Base-by-base conservation (phyloP, 495 filamentous ascomycete genomes). In the Daldinia bambusicola region DNA sequence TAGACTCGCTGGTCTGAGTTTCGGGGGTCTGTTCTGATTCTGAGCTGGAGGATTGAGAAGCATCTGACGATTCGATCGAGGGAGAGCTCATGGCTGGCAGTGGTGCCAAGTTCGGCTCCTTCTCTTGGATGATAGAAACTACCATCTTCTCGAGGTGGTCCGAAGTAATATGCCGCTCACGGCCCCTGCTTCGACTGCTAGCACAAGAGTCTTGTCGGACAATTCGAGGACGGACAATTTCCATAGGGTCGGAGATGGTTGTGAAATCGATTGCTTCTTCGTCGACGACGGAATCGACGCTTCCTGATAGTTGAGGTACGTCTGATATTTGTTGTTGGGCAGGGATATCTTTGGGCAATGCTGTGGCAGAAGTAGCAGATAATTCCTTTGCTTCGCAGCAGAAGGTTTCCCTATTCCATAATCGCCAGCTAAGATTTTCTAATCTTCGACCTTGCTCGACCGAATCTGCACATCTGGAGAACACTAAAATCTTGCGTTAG, bases 401-500 rank as follows among this genome's bases (percentile, higher is more conserved):
- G 71, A 99, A 95, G 8, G 94, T 97, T 77, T 98, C 96, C 56
- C 93, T 88, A 69, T 92, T 96, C 95, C 94, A 99, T 69, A 99
- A 82, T 65, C 95, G 85, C 95, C 95, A 99, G 74, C 91, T 95
- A 32, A 99, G 78, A 81, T 99, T 99, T 77, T 98, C 96, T 66
- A 98, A 84, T 75, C 95, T 86, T 74, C 93, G 89, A 22, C 95
- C 95, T 78, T 98, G 91, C 74, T 97, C 94, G 76, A 99, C 90
- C 63, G 94, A 95, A 69, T 95, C 93, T 72, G 93, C 92, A 81
- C 94, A 97, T 85, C 94, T 92, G 2, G 94, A 95, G 78, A 99
- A 98, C 32, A 98, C 94, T 97, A 76, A 36, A 9, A 32, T n/a
- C 61, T 41, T 72, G 52, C 6, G 76, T 72, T 64, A 68, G 72